These are phyloP conservation scores for Pelagomonas calceolata DNA, from an alignment of 108 stramenopile species.

Conservation along the genomic window DNA sequence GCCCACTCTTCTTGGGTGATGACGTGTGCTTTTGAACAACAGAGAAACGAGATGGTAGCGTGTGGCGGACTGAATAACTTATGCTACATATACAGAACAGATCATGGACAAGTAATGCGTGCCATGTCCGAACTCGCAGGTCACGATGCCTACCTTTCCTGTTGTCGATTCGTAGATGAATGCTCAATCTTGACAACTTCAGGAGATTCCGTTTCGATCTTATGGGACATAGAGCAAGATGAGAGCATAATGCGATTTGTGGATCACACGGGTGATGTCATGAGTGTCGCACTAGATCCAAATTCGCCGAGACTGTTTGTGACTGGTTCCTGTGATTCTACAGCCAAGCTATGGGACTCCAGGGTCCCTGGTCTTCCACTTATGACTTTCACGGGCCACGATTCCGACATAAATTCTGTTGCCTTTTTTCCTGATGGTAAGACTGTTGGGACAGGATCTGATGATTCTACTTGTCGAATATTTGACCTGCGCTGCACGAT, in stretches of 20 bases:
- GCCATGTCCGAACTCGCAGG: constrained; percentile 76
- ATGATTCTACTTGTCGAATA: constrained; percentile 82
- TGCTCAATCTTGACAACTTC: constrained; percentile 73
- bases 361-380: constrained; percentile 52
- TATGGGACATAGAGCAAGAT: constrained; percentile 83
- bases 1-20: constrained; percentile 96
- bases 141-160: constrained; percentile 96
- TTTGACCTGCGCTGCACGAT: constrained; percentile 88
- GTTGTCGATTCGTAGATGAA: constrained; percentile 87
- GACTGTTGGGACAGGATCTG: constrained; percentile 78
- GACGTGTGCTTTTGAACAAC: constrained; percentile 94
- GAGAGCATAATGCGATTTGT: constrained; percentile 62
- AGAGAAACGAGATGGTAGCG: constrained; percentile 76
- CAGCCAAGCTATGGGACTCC: constrained; percentile 94
- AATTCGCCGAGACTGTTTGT: constrained; percentile 73
- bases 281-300: constrained; percentile 69
- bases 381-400: constrained; percentile 86
- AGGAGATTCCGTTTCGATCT: constrained; percentile 90
- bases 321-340: constrained; percentile 84
- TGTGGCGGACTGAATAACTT: constrained; percentile 98
- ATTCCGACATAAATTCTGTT: constrained; percentile 91
- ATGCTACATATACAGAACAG: constrained; percentile 88
- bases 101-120: constrained; percentile 43
- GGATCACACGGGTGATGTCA: constrained; percentile 91
- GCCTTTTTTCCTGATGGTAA: constrained; percentile 85